Evolutionary conservation across 768 basidiomycete genomes (phyloP).

Genomic region (Pulveroboletus frians): DNA sequence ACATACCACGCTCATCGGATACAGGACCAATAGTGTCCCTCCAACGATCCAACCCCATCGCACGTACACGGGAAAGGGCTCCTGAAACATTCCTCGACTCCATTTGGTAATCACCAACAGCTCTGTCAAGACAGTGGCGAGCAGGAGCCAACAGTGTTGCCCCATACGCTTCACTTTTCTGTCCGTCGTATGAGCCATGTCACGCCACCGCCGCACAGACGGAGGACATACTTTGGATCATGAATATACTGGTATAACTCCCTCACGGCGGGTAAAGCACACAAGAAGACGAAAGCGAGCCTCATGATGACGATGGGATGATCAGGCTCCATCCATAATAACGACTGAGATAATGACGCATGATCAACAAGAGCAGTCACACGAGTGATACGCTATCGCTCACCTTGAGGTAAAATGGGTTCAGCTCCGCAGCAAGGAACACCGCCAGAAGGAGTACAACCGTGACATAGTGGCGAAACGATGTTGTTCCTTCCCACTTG

Average conservation of each 20-base stretch:
- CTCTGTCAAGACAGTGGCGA: constrained; percentile 83
- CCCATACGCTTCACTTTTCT: constrained; percentile 87
- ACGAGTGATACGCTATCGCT: constrained; percentile 13
- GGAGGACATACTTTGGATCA: constrained; percentile 59
- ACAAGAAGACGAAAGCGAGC: constrained; percentile 74
- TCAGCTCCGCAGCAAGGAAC: constrained; percentile 80
- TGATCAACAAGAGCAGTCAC: constrained; percentile 12
- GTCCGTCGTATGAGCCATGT: constrained; percentile 5
- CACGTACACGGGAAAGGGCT: constrained; percentile 57
- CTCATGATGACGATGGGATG: constrained; percentile 76
- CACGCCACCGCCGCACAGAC: neutral
- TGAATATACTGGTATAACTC: constrained; percentile 83
- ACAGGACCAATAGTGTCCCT: constrained; percentile 53
- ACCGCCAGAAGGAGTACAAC: constrained; percentile 73
- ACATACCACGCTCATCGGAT: constrained; percentile 64
- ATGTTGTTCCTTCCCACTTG: constrained; percentile 79
- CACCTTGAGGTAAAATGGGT: constrained; percentile 86
- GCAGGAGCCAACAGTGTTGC: constrained; percentile 80
- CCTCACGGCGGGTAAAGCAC: constrained; percentile 80
- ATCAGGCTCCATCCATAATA: constrained; percentile 88
- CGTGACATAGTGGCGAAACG: constrained; percentile 66
- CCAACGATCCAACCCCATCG: constrained; percentile 66
- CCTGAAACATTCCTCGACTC: constrained; percentile 65
- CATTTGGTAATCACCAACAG: constrained; percentile 78
- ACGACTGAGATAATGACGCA: constrained; percentile 35